These are phyloP conservation scores for Spathaspora girioi DNA, from an alignment of 805 yeast species.

Conservation along the genomic window DNA sequence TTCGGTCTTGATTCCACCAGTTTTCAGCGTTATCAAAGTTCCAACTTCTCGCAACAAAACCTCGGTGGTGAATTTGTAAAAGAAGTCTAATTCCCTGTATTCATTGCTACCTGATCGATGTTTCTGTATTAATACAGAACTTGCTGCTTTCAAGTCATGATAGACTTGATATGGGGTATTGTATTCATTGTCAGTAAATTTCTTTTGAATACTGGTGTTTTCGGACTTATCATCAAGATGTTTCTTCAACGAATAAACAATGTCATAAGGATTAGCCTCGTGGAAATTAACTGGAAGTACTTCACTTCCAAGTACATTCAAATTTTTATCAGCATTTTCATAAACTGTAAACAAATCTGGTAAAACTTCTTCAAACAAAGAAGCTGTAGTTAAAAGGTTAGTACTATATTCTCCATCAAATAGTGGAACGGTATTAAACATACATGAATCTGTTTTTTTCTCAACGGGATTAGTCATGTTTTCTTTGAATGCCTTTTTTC, in stretches of 20 bases:
- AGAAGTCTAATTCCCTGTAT: slow-evolving; percentile 56
- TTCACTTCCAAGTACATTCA: slow-evolving; percentile 13
- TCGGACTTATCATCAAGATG: slow-evolving; percentile 9
- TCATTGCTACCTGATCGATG: slow-evolving; percentile 45
- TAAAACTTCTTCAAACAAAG: slow-evolving; percentile 11
- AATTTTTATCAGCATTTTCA: slow-evolving; percentile 22
- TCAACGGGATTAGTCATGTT: slow-evolving; percentile 7
- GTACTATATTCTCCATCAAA: slow-evolving; percentile 3
- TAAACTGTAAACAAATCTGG: slow-evolving; percentile 23
- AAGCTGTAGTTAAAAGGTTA: slow-evolving; percentile 4
- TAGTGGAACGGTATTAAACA: slow-evolving; percentile 1
- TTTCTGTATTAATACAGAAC: slow-evolving; percentile 45
- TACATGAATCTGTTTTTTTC: slow-evolving; percentile 4
- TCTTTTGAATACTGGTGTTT: slow-evolving; percentile 41
- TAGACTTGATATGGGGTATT: slow-evolving; percentile 50
- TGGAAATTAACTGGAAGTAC: slow-evolving; percentile 43
- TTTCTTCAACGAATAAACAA: slow-evolving; percentile 40
- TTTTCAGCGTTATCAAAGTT: slow-evolving; percentile 6
- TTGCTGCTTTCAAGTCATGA: slow-evolving; percentile 63
- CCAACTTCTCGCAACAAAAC: slow-evolving; percentile 57
- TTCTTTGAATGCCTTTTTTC: slow-evolving; percentile 2
- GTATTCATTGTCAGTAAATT: slow-evolving; percentile 27
- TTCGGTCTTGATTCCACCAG: slow-evolving; percentile 19
- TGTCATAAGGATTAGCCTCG: slow-evolving; percentile 41
- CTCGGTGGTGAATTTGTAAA: slow-evolving; percentile 61